These are phyloP conservation scores for Sphaerulina populicola DNA, from an alignment of 2,329 filamentous ascomycete genomes.

Conservation along the genomic window DNA sequence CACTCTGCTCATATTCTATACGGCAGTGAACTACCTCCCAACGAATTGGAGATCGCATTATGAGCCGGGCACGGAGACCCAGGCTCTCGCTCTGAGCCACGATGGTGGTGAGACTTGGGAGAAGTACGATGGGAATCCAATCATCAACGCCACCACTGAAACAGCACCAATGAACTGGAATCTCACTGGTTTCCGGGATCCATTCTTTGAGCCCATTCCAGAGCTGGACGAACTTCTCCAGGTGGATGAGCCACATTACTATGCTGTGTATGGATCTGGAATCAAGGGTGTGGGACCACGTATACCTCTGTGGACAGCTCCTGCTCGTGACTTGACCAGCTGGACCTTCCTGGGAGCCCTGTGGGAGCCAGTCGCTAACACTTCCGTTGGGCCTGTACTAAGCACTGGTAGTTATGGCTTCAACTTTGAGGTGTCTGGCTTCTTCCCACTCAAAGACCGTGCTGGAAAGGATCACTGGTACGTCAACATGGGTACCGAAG, in stretches of 20 bases:
- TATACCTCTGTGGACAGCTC: constrained; percentile 42
- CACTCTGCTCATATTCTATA: constrained; percentile 43
- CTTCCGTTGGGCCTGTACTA: constrained; percentile 36
- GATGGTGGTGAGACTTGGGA: constrained; percentile 44
- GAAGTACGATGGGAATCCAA: constrained; percentile 41
- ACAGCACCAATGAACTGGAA: constrained; percentile 40
- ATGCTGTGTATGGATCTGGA: constrained; percentile 40
- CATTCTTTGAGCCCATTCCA: constrained; percentile 32
- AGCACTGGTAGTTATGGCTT: constrained; percentile 41
- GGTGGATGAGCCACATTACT: constrained; percentile 39
- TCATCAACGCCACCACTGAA: constrained; percentile 34
- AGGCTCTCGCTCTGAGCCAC: constrained; percentile 39
- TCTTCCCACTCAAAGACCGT: constrained; percentile 40
- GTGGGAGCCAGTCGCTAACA: constrained; percentile 40
- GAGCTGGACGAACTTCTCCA: constrained; percentile 39
- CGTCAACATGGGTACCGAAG: constrained; percentile 36
- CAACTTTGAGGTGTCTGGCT: constrained; percentile 44
- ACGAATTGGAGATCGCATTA: constrained; percentile 42
- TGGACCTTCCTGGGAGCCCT: constrained; percentile 43
- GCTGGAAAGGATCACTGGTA: constrained; percentile 41
- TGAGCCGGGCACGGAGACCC: constrained; percentile 39
- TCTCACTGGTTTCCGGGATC: constrained; percentile 37
- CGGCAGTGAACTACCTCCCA: constrained; percentile 40
- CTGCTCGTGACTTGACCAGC: constrained; percentile 38
- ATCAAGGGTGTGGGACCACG: constrained; percentile 42